A percentile compares a stretch with the other conserved stretches of the same genome.
Evolutionary conservation across 2,329 filamentous ascomycete species (phyloP).

Genomic region (Chrysoporthe cubensis): DNA sequence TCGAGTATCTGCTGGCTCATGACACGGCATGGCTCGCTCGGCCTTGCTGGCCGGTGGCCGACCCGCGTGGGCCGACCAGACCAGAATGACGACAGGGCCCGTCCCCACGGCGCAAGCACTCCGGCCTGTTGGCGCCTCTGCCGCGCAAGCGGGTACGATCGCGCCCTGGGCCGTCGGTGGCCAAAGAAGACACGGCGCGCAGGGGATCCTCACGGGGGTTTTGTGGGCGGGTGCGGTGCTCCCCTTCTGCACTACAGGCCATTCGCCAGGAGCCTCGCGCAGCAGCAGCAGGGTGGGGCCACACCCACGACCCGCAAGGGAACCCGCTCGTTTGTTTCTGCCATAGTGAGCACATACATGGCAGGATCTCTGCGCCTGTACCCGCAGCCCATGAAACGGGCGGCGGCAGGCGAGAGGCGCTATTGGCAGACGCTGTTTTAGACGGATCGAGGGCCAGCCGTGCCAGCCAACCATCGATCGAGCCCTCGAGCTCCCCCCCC

Average conservation of each 20-base stretch:
- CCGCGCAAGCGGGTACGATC: not conserved
- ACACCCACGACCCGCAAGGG: constrained; percentile 5
- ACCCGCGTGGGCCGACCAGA: not conserved
- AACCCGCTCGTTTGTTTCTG: constrained; percentile 7
- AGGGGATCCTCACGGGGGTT: not conserved
- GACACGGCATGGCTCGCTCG: not conserved
- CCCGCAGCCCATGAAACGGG: constrained; percentile 26
- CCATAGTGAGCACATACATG: too few relatives aligned
- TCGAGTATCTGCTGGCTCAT: not conserved
- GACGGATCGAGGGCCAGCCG: constrained; percentile 17
- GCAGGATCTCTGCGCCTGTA: constrained; percentile 3
- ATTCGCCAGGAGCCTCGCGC: constrained; percentile 11
- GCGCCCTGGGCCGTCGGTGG: not conserved
- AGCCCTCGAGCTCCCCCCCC: not conserved
- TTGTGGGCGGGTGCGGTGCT: not conserved
- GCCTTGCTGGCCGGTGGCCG: not conserved
- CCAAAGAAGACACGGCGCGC: not conserved
- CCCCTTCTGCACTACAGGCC: not conserved
- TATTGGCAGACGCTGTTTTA: constrained; percentile 22
- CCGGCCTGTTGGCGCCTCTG: not conserved
- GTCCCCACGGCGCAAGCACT: not conserved
- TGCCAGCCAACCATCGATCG: constrained; percentile 16
- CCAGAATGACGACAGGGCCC: not conserved
- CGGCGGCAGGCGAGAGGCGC: constrained; percentile 15
- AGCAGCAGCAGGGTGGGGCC: constrained; percentile 1